Percentiles rank a stretch among this genome's conserved stretches.
phyloP scores from a whole-genome alignment of 2,329 filamentous ascomycete genomes.

The Orbilia ellipsospora region DNA sequence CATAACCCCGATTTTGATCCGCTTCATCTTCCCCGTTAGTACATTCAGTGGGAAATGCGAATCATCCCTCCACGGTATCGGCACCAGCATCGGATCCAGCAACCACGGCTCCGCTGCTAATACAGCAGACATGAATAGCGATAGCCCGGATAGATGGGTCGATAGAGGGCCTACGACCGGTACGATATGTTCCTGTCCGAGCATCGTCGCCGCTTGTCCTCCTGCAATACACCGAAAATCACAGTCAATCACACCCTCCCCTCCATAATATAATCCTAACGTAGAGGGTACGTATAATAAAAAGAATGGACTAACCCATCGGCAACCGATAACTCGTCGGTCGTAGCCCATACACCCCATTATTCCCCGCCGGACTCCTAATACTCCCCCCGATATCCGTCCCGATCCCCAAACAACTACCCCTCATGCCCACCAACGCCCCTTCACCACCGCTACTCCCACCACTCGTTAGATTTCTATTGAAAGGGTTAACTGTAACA shows the following conservation, averaged over 20 bases:
- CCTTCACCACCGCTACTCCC: constrained; percentile 71
- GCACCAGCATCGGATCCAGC: constrained; percentile 49
- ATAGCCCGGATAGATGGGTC: constrained; percentile 61
- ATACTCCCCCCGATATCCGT: constrained; percentile 69
- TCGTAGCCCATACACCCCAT: constrained; percentile 65
- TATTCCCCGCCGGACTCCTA: constrained; percentile 65
- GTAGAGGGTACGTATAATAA: not conserved
- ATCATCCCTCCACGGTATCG: constrained; percentile 52
- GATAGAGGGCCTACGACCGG: constrained; percentile 69
- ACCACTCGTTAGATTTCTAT: constrained; percentile 66
- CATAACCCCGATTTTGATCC: constrained; percentile 71
- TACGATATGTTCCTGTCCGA: constrained; percentile 65
- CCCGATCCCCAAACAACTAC: constrained; percentile 68
- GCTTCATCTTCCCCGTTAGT: constrained; percentile 60
- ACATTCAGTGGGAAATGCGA: constrained; percentile 51
- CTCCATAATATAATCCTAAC: constrained; percentile 12
- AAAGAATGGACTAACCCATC: constrained; percentile 58
- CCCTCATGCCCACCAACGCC: constrained; percentile 67
- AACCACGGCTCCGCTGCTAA: constrained; percentile 54
- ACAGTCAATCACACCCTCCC: too few relatives aligned
- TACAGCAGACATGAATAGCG: constrained; percentile 52
- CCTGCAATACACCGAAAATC: constrained; percentile 10
- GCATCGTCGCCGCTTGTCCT: constrained; percentile 60
- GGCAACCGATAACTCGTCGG: constrained; percentile 65
- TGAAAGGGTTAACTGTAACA: constrained; percentile 68